Evolutionary conservation across 768 basidiomycete species (phyloP).

Genomic region (Tricholoma hemisulphureum): DNA sequence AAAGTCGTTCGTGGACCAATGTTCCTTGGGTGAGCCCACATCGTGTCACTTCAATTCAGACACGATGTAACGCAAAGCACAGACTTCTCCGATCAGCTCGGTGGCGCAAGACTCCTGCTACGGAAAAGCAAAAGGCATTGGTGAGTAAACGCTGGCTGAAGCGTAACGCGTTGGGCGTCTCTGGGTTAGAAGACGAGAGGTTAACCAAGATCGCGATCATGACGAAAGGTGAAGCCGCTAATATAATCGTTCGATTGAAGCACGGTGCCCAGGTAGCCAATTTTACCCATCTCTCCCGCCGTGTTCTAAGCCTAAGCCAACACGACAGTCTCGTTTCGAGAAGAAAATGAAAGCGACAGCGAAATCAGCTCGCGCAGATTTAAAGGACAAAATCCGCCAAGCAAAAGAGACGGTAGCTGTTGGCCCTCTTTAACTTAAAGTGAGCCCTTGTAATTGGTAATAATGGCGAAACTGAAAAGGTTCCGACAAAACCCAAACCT

Average conservation of each 20-base stretch:
- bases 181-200: constrained; percentile 16
- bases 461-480: neutral
- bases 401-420: constrained; percentile 59
- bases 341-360: constrained; percentile 45
- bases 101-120: constrained; percentile 66
- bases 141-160: constrained; percentile 52
- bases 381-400: constrained; percentile 51
- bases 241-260: constrained; percentile 72
- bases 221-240: constrained; percentile 78
- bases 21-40: constrained; percentile 44
- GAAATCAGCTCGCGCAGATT: constrained; percentile 31
- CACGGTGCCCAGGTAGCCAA: constrained; percentile 67
- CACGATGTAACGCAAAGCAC: constrained; percentile 1
- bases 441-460: neutral
- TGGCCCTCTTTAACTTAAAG: constrained; percentile 43
- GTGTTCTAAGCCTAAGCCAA: constrained; percentile 3
- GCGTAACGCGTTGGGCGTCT: constrained; percentile 18
- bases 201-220: constrained; percentile 40
- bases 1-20: constrained; percentile 54
- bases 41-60: neutral
- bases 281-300: neutral
- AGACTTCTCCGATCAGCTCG: constrained; percentile 62
- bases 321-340: constrained; percentile 50
- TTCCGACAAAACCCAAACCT: too few species aligned
- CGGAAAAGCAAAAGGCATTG: constrained; percentile 56